These are phyloP conservation scores for Mycena belliarum DNA, from an alignment of 768 basidiomycete species.

Conservation along the genomic window DNA sequence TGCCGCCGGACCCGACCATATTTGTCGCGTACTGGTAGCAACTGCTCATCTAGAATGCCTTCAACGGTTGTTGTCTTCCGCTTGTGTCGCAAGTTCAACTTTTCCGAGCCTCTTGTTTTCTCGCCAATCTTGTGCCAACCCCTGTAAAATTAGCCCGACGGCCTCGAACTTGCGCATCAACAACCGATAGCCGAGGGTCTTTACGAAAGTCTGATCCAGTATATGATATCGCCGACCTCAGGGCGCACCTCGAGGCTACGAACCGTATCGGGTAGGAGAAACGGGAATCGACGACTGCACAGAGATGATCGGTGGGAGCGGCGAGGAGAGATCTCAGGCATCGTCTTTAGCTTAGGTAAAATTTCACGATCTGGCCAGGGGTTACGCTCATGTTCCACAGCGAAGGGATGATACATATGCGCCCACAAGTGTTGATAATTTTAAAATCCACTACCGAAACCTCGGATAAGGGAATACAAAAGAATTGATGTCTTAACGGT, in stretches of 20 bases:
- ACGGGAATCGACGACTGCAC: not conserved
- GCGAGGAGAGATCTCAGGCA: not conserved
- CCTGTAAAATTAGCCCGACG: slow-evolving; percentile 11
- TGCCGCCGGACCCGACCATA: not conserved
- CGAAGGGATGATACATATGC: slow-evolving; percentile 1
- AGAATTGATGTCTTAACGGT: slow-evolving; percentile 5
- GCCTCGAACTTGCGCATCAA: slow-evolving; percentile 3
- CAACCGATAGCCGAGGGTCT: slow-evolving; percentile 4
- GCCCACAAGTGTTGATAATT: slow-evolving; percentile 15
- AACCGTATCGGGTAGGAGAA: slow-evolving; percentile 14
- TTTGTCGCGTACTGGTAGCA: slow-evolving; percentile 5
- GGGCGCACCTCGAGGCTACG: slow-evolving; percentile 14
- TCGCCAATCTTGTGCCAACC: slow-evolving; percentile 3
- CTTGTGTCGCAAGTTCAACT: not conserved
- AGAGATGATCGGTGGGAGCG: slow-evolving; percentile 2
- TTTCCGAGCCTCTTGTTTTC: no score
- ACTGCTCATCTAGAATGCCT: not conserved
- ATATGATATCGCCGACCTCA: slow-evolving; percentile 5
- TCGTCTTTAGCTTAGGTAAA: not conserved
- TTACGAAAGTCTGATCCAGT: slow-evolving; percentile 3
- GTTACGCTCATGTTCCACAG: slow-evolving; percentile 1
- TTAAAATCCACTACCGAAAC: not conserved
- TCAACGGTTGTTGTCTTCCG: not conserved
- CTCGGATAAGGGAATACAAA: slow-evolving; percentile 13
- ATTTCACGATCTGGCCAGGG: not conserved